A percentile compares a stretch with the other conserved stretches of the same genome.
phyloP scores from a whole-genome alignment of 2,329 filamentous ascomycete genomes.

The Arthrobotrys conoides region DNA sequence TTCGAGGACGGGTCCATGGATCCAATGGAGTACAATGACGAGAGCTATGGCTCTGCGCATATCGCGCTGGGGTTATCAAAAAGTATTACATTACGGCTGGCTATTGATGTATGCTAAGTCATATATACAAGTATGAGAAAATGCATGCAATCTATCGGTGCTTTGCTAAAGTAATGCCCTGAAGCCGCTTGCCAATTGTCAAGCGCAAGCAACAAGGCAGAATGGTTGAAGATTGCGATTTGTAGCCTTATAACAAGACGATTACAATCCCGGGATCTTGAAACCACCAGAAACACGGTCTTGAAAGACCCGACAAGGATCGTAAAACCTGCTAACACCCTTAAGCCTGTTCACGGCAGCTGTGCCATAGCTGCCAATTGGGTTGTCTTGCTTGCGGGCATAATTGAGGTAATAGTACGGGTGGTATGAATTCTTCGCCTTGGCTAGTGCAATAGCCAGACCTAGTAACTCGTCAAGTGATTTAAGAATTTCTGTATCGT shows the following conservation, averaged over 20 bases:
- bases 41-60: too few species aligned
- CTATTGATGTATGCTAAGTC: slow-evolving; percentile 1
- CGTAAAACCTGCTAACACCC: slow-evolving; percentile 64
- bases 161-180: neutral
- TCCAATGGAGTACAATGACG: too few species aligned
- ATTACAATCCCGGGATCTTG: slow-evolving; percentile 62
- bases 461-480: slow-evolving; percentile 59
- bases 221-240: neutral
- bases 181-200: neutral
- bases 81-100: slow-evolving; percentile 20
- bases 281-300: slow-evolving; percentile 65
- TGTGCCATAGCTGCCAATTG: slow-evolving; percentile 65
- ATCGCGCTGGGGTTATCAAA: neutral
- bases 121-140: slow-evolving; percentile 5
- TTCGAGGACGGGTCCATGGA: too few species aligned
- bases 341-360: slow-evolving; percentile 64
- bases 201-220: neutral
- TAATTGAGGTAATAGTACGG: slow-evolving; percentile 66
- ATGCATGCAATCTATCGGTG: neutral
- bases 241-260: neutral
- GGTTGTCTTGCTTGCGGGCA: slow-evolving; percentile 64
- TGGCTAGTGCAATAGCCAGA: slow-evolving; percentile 62
- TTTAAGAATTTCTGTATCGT: slow-evolving; percentile 60
- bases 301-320: slow-evolving; percentile 65
- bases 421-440: slow-evolving; percentile 62